Evolutionary conservation across 106 monocot genomes (phyloP), one percentile per base, ranked within the genome.

Genomic region (Allium sativum): DNA sequence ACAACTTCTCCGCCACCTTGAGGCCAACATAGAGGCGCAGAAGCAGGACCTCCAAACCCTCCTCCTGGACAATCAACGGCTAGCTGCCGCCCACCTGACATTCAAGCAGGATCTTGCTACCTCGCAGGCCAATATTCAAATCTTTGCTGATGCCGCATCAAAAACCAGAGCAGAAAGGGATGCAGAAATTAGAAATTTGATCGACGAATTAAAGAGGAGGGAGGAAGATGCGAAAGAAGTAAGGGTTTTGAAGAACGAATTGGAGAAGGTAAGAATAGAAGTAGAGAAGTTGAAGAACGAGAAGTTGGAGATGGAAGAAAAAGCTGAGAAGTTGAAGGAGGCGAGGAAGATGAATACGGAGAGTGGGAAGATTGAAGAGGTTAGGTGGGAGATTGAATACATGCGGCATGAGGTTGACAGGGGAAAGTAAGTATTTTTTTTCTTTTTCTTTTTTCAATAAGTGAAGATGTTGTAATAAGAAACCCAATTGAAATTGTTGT

Each of bases 11-110:
- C 31, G 31, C 31, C 31, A 31, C 40, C 58, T 82, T 19, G 89
- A 89, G 64, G 82, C 83, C 10, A 82, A 72, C 45, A 80, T 86
- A 55, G 74, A 65, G 15, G 73, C 69, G 14, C 85, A 77, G 68
- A 62, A 74, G 55, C 80, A 71, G 10, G 81, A 92, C 67, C 78
- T 87, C 73, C 83, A 87, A 45, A 58, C 18, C 12, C 86, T 92
- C 43, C 83, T 92, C 52, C 9, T 59, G 65, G 91, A 92, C 76
- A 92, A 92, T 71, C 86, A 92, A 77, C 77, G 75, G 48, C 81
- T 92, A 18, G 91, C 86, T 42, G 83, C 83, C 18, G 73, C 83
- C 21, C 91, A 92, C 76, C 81, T 87, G 12, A 83, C 86, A 8
- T 75, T 92, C 47, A 79, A 73, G 21, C 86, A 87, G 68, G 86